Evolutionary conservation across 2,329 filamentous ascomycete genomes (phyloP), one percentile per base, ranked within the genome.

Genomic region (Neopestalotiopsis clavispora): DNA sequence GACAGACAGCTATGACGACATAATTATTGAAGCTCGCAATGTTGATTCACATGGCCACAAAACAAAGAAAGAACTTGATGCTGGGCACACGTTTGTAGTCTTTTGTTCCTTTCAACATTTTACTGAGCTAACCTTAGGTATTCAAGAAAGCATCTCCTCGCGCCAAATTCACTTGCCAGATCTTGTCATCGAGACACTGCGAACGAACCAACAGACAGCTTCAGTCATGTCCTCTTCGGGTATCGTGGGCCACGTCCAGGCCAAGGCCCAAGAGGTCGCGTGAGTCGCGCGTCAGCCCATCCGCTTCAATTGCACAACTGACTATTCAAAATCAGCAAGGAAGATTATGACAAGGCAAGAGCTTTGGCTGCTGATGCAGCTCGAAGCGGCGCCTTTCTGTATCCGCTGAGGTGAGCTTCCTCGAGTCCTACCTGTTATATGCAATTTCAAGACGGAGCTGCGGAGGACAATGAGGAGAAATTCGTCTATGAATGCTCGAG

Each of bases 341-440:
- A 95, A 72, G 95, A 98, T 77, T 90, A 91, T 68, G 85, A 88
- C 70, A 89, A 90, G 71, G 87, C 92, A 67, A 89, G 84, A 73
- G 80, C 80, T 17, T 84, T 94, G 49, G 85, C 93, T 57, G 81
- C 86, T 56, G 89, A 94, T 75, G 93, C 94, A 40, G 88, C 90
- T 65, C 89, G 86, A 74, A 97, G 94, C 72, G 89, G 90, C 64
- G 89, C 94, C 30, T 97, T 96, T 78, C 80, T 97, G 71, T 98
- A 97, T 80, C 95, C 95, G 32, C 86, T 98, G 80, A 94, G 87
- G 84, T 87, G 77, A 40, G 70, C 66, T 23, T 20, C 17, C 13
- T 1, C 49, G 17, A 56, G 17, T 23, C 10, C 49, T n/a, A 56
- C 49, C 20, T 14, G 9, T 17, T 56, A 59, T 23, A 32, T 66